Base-by-base conservation (phyloP, 352 stramenopile species). In the Globisporangium rhizosaccharum region DNA sequence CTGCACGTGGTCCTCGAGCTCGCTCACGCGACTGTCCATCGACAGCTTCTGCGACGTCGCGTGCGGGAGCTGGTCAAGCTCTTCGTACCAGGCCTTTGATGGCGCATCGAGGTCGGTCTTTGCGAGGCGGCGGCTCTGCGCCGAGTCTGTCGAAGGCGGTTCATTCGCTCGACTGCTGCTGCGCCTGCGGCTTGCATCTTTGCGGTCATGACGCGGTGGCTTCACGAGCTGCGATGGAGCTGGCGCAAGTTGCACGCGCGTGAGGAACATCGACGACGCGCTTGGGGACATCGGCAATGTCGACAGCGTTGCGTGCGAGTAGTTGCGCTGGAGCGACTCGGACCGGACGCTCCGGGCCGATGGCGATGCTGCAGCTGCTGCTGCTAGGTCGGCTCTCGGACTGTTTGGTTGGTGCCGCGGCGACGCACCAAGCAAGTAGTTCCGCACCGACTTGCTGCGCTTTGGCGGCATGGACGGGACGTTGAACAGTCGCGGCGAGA, bases 1-100 rank as follows among this genome's bases (percentile, higher is more conserved):
- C 45, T 72, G 59, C 53, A 85, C 71, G 20, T 72, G 72, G 37
- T 69, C 62, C 25, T 82, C 62, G 18, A 85, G 49, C 50, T 82
- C 68, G 9, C 47, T 52, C 45, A 72, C 66, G 30, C 76, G 68
- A 17, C 71, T 70, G 17, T 80, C 75, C 37, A 71, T 78, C 28
- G 67, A 76, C 3, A 59, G 50, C 61, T 73, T 44, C 57, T 57
- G 45, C 18, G 49, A 15, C 44, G 44, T 14, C 54, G 51, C 20
- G 51, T 65, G 64, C 36, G 65, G 41, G 59, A 67, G 18, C 50
- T 70, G 39, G 9, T 71, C 64, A 5, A 61, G 49, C 28, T 65
- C 60, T 14, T 68, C 64, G 41, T 65, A 41, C 64, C 64, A 71
- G 3, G 55, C 39, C 12, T 46, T 60, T 7, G 56, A 60, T 9